These are phyloP conservation scores for Paratinospora sagittata DNA, from an alignment of 164 flowering plant genomes.

Conservation along the genomic window DNA sequence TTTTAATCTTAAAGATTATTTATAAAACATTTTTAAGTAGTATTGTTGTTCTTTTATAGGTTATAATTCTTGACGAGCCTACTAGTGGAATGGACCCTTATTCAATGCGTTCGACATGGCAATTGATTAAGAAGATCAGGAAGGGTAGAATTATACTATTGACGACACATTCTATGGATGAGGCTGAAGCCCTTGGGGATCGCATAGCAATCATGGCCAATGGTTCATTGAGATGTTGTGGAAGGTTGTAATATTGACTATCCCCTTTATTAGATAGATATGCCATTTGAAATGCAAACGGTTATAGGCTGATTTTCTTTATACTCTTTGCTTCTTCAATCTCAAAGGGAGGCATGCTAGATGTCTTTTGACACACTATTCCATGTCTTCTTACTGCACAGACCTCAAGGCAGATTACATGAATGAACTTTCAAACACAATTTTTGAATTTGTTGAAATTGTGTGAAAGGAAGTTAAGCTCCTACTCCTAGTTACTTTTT, in stretches of 20 bases:
- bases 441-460: too few species aligned
- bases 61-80: slow-evolving; percentile 95
- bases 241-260: slow-evolving; percentile 48
- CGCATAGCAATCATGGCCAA: slow-evolving; percentile 98
- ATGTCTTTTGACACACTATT: too few species aligned
- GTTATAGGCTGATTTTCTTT: neutral
- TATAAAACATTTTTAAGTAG: neutral
- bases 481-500: too few species aligned
- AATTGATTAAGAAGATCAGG: slow-evolving; percentile 74
- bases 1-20: neutral
- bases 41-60: slow-evolving; percentile 34
- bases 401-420: too few species aligned
- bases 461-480: too few species aligned
- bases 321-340: neutral
- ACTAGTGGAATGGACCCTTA: slow-evolving; percentile 99
- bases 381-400: too few species aligned
- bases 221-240: slow-evolving; percentile 95
- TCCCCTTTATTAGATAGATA: neutral
- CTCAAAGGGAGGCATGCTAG: neutral
- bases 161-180: slow-evolving; percentile 99
- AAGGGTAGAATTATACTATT: slow-evolving; percentile 88
- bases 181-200: slow-evolving; percentile 95
- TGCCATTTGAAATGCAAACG: neutral
- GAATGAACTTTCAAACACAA: too few species aligned
- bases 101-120: slow-evolving; percentile 99